Percentiles rank a stretch among this genome's conserved stretches.
phyloP scores from a whole-genome alignment of 2,329 filamentous ascomycete species.

The Immersiporthe knoxdaviesiana region DNA sequence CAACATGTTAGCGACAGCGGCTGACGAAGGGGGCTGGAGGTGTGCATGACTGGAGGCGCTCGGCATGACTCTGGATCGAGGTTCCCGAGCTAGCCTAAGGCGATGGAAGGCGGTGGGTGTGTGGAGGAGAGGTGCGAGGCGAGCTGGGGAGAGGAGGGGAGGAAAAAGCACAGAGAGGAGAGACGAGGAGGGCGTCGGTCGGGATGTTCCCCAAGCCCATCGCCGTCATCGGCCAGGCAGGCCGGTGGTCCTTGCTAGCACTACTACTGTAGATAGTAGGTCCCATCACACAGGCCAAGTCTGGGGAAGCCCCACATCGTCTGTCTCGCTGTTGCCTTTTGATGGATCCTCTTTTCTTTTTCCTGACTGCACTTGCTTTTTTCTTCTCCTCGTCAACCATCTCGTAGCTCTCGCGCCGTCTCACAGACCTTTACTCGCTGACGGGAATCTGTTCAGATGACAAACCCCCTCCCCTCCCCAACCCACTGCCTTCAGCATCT shows the following conservation, averaged over 20 bases:
- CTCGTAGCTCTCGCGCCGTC: neutral
- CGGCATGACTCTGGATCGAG: neutral
- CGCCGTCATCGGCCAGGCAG: constrained; percentile 3
- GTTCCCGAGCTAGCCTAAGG: neutral
- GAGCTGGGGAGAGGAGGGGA: neutral
- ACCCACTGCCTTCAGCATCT: neutral
- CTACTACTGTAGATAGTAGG: too few relatives aligned
- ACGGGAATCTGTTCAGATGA: neutral
- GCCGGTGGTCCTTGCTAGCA: neutral
- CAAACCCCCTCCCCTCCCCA: neutral
- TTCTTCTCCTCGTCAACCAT: neutral
- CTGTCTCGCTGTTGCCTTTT: neutral
- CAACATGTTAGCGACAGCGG: constrained; percentile 3
- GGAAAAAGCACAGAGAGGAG: neutral
- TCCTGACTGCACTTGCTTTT: neutral
- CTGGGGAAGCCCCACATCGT: constrained; percentile 1
- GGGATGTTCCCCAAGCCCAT: neutral
- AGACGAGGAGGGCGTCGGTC: neutral
- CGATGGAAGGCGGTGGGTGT: neutral
- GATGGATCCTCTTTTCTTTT: neutral
- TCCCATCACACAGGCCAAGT: neutral
- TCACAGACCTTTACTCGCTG: neutral
- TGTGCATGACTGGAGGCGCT: neutral
- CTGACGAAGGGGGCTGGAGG: neutral
- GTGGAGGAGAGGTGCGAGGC: neutral